phyloP scores from a whole-genome alignment of 192 early-diverging fungal species.

The Coemansia pectinata region DNA sequence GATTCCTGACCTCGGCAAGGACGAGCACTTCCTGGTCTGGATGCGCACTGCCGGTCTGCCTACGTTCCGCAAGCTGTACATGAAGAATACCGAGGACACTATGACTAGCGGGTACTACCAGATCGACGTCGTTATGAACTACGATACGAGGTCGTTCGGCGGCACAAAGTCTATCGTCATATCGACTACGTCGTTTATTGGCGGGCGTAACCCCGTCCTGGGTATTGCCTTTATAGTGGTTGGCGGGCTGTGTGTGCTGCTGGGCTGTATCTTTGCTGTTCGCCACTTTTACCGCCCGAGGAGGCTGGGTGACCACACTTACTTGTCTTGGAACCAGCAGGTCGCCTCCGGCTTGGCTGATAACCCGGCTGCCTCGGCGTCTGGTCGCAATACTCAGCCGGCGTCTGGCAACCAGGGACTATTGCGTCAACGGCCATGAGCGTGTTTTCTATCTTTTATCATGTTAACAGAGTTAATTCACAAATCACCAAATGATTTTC shows the following conservation, averaged over 20 bases:
- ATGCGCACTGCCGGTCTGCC: slow-evolving; percentile 96
- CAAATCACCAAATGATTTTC: neutral
- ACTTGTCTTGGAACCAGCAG: slow-evolving; percentile 93
- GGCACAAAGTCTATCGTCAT: slow-evolving; percentile 96
- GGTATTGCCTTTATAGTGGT: slow-evolving; percentile 93
- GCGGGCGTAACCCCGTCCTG: slow-evolving; percentile 96
- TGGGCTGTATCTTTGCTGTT: slow-evolving; percentile 85
- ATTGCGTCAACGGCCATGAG: slow-evolving; percentile 35
- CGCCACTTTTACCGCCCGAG: slow-evolving; percentile 95
- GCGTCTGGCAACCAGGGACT: neutral
- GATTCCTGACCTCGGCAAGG: slow-evolving; percentile 61
- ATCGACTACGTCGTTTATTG: slow-evolving; percentile 91
- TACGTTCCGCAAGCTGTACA: slow-evolving; percentile 95
- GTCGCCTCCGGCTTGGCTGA: slow-evolving; percentile 46
- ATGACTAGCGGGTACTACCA: slow-evolving; percentile 72
- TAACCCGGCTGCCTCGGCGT: slow-evolving; percentile 14
- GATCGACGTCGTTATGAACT: slow-evolving; percentile 78
- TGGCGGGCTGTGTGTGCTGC: slow-evolving; percentile 84
- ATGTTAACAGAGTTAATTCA: neutral
- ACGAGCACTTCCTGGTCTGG: slow-evolving; percentile 97
- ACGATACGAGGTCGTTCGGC: slow-evolving; percentile 80
- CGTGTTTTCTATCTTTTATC: neutral
- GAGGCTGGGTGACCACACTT: slow-evolving; percentile 95
- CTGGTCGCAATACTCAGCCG: slow-evolving; percentile 19
- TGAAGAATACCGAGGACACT: slow-evolving; percentile 63